phyloP scores from a whole-genome alignment of 75 land plant species.

The Cunninghamia lanceolata region DNA sequence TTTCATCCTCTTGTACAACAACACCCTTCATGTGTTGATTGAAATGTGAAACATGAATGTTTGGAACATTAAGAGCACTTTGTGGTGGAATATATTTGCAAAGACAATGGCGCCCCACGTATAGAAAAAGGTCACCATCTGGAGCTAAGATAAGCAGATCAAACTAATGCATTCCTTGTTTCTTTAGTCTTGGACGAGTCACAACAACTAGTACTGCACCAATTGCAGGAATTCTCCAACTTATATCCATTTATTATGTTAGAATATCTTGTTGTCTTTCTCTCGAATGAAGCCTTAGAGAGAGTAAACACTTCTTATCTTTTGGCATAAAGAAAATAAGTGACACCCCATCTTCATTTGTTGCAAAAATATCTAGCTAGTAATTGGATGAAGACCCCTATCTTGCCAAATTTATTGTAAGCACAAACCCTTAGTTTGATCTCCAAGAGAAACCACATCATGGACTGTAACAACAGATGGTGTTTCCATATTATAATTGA shows the following conservation, averaged over 20 bases:
- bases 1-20: not conserved
- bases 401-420: conserved; percentile 77
- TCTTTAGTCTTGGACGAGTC: conserved; percentile 71
- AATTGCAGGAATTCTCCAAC: conserved; percentile 83
- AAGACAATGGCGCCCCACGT: conserved; percentile 68
- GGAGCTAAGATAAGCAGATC: conserved; percentile 62
- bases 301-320: conserved; percentile 62
- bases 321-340: conserved; percentile 70
- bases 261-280: conserved; percentile 39
- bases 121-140: conserved; percentile 62
- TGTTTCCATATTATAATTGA: conserved; percentile 28
- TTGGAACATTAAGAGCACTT: conserved; percentile 12
- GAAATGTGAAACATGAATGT: not conserved
- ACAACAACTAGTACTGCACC: conserved; percentile 81
- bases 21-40: not conserved
- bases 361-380: conserved; percentile 81
- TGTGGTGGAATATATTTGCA: conserved; percentile 46
- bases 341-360: conserved; percentile 77
- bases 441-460: conserved; percentile 18
- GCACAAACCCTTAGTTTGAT: conserved; percentile 31
- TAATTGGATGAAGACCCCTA: conserved; percentile 55
- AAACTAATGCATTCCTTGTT: conserved; percentile 34
- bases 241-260: conserved; percentile 48
- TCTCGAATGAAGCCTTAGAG: conserved; percentile 56
- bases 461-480: conserved; percentile 12